Evolutionary conservation across 345 rosid species (phyloP).

Genomic region (Conringia planisiliqua): DNA sequence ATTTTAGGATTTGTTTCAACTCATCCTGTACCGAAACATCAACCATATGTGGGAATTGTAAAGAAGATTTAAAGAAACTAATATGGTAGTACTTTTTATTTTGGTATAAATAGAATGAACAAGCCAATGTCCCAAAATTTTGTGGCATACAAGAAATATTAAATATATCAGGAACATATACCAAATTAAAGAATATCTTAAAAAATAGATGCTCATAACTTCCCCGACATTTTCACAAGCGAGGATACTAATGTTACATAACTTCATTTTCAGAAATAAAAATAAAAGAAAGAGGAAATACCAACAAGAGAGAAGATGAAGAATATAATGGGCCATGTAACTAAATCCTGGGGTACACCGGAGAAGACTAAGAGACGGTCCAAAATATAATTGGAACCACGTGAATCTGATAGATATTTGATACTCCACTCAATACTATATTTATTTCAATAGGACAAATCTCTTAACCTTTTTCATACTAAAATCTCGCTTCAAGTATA

Average conservation of each 20-base stretch:
- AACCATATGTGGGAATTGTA: too few relatives aligned
- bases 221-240: neutral
- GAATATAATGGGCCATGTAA: slow-evolving; percentile 25
- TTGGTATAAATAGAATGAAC: neutral
- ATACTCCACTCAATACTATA: slow-evolving; percentile 20
- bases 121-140: neutral
- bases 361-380: slow-evolving; percentile 2
- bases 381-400: slow-evolving; percentile 22
- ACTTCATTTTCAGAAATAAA: neutral
- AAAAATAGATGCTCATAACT: neutral
- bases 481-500: slow-evolving; percentile 22
- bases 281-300: too few relatives aligned
- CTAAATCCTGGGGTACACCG: slow-evolving; percentile 17
- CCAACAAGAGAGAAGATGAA: neutral
- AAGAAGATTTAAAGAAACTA: too few relatives aligned
- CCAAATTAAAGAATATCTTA: too few relatives aligned
- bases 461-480: slow-evolving; percentile 14
- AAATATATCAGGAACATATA: neutral
- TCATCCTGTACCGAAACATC: too few relatives aligned
- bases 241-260: neutral
- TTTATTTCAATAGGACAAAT: slow-evolving; percentile 25
- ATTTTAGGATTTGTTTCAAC: too few relatives aligned
- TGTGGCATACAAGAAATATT: neutral
- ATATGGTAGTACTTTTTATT: too few relatives aligned
- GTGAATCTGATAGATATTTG: slow-evolving; percentile 27